Evolutionary conservation across 768 basidiomycete species (phyloP), one percentile per base, ranked within the genome.

Genomic region (Tubosaeta sp.): DNA sequence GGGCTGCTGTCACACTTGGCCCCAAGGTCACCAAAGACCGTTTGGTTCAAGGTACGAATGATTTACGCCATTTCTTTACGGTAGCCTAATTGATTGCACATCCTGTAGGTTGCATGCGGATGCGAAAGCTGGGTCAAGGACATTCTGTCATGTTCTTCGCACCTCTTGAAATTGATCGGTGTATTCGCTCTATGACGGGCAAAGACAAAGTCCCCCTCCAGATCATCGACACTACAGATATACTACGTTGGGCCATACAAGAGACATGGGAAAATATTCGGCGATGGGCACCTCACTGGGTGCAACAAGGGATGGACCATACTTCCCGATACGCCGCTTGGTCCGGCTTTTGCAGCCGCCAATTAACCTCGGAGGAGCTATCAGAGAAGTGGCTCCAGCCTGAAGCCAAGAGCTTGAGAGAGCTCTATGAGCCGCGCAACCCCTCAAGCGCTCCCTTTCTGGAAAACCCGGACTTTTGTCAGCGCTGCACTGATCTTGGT

Each of bases 91-190:
- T 27, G n/a, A n/a, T 27, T 27, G 25, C 25, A 8, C 8, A 8
- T 27, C 9, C 16, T 0, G 63, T 10, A 79, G 79, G 76, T 7
- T 80, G 79, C 44, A 81, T 80, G 79, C 69, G 79, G 9, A 78
- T 80, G 79, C 69, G 79, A 8, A 70, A 70, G 54, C 69, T 81
- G 0, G 79, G 79, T 12, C 57, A 63, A 6, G 73, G 71, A 0
- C 79, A 81, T 48, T 73, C 78, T 3, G 56, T 78, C 19, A 62
- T 74, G 50, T 80, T 80, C 52, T 75, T 76, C 35, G 78, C 76
- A 2, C 72, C 78, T 13, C 61, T 56, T 59, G 79, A 79, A 40
- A 63, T 78, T 5, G 72, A 74, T 49, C 56, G 53, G 41, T 48
- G 51, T 1, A 78, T 80, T 36, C 71, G 73, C 30, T 47, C 52